Base-by-base conservation (phyloP, 2,329 filamentous ascomycete genomes). In the Leptographium procerum region DNA sequence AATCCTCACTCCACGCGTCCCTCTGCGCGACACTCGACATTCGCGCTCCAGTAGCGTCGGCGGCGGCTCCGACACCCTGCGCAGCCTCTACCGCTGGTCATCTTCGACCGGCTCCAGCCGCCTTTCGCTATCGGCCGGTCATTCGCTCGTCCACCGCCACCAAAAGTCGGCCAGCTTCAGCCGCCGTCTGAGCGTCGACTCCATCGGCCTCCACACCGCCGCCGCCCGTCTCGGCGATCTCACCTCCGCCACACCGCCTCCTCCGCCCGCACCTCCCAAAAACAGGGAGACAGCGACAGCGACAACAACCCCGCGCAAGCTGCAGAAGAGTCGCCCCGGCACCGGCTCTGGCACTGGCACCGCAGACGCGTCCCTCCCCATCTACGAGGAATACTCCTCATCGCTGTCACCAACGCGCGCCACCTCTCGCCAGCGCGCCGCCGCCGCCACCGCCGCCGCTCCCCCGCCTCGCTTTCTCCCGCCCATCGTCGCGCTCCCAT, bases 51-150 rank as follows among this genome's bases (percentile, higher is more conserved):
- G 67, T 60, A 72, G 66, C 60, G 65, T 68, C 26, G 68, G 67
- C 57, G 69, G 68, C 61, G 61, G 70, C 61, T 74, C 70, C 65
- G 76, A 79, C 59, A 69, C 71, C 51, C 71, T 76, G 47, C 75
- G 74, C 66, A 76, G 75, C 62, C 71, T 77, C 61, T 77, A 81
- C 65, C 75, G 77, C 65, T 80, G 77, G 77, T 80, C 78, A 48
- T 70, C 72, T 24, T 82, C 79, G 16, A 79, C 79, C n/a, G 67
- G 70, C 10, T 81, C 78, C 48, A 81, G 75, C 60, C 74, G 72
- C 43, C 77, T 76, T 52, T 63, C 64, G 51, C 64, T 65, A 5
- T 22, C 45, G 13, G 61, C 36, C 40, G 52, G n/a, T 51, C 59
- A 57, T 34, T 61, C 48, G 61, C 65, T 68, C 52, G 66, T 65